Evolutionary conservation across 1,284 basidiomycete species (phyloP), one percentile per base, ranked within the genome.

Genomic region (Ceratorhiza oryzae-sativae): DNA sequence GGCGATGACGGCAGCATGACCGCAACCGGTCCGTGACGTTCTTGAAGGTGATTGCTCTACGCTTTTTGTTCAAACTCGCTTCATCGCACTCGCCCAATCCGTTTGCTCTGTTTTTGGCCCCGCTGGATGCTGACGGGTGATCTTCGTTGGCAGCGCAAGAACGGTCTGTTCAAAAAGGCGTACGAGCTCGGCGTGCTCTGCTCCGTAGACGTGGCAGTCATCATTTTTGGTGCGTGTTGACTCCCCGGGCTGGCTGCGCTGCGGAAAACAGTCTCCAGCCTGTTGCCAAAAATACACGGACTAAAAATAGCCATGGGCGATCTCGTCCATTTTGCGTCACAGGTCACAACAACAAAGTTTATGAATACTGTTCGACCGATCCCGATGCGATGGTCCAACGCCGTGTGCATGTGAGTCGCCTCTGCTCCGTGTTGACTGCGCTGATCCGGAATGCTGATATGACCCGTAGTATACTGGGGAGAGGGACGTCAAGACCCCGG

Each of bases 21-120:
- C 88, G 94, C 80, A 95, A 94, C 80, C 89, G 94, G 75, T 90
- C 90, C 74, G 94, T 95, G 76, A 95, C 93, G 74, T 95, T 94
- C 84, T 84, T 94, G 81, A 95, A 95, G 88, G 92, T 86, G 83
- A 75, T 82, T 9, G 34, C 78, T 23, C 18, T 15, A 20, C 25
- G 30, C 30, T 32, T 15, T 20, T 6, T 42, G 27, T 18, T 23
- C 36, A 81, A 25, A 8, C 27, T 25, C 49, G n/a, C n/a, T n/a
- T n/a, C n/a, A n/a, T n/a, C n/a, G n/a, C n/a, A n/a, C n/a, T n/a
- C n/a, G n/a, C n/a, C n/a, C n/a, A n/a, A n/a, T n/a, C n/a, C n/a
- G 42, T 30, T 32, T 27, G 12, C n/a, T 32, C 41, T 27, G 42
- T 8, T 20, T 23, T 15, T 42, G 20, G n/a, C 56, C 32, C 6